Evolutionary conservation across 2,329 filamentous ascomycete genomes (phyloP).

Genomic region (Xylariaceae sp.): DNA sequence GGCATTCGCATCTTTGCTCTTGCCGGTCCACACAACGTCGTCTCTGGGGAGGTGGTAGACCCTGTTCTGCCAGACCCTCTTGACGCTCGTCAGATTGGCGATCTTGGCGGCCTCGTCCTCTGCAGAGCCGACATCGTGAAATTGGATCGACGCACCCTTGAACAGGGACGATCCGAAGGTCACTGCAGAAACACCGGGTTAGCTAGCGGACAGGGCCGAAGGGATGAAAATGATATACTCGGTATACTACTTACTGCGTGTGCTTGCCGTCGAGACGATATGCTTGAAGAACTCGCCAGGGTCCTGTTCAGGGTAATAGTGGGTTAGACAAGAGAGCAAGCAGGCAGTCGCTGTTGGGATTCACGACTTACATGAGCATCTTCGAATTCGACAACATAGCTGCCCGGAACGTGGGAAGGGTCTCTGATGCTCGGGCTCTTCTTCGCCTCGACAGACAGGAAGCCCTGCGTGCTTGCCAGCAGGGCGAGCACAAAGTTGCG

Average conservation of each 20-base stretch:
- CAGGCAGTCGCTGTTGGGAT: neutral
- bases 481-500: constrained; percentile 22
- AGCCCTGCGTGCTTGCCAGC: constrained; percentile 22
- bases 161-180: constrained; percentile 47
- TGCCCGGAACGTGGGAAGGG: constrained; percentile 36
- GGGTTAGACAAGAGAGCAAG: too few species aligned
- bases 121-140: constrained; percentile 42
- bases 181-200: constrained; percentile 23
- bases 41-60: constrained; percentile 40
- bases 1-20: constrained; percentile 29
- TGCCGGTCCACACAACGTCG: constrained; percentile 38
- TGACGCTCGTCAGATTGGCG: constrained; percentile 39
- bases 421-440: constrained; percentile 3
- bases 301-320: constrained; percentile 31
- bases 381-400: constrained; percentile 50
- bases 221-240: neutral
- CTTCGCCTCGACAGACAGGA: constrained; percentile 22
- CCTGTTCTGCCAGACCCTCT: constrained; percentile 44
- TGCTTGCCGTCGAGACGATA: constrained; percentile 36
- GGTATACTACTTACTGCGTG: constrained; percentile 30
- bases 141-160: constrained; percentile 49
- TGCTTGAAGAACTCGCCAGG: constrained; percentile 35
- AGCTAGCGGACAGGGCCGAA: neutral
- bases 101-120: constrained; percentile 39
- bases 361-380: constrained; percentile 40